Base-by-base conservation (phyloP, 106 monocot species). In the Dioscorea zingiberensis region DNA sequence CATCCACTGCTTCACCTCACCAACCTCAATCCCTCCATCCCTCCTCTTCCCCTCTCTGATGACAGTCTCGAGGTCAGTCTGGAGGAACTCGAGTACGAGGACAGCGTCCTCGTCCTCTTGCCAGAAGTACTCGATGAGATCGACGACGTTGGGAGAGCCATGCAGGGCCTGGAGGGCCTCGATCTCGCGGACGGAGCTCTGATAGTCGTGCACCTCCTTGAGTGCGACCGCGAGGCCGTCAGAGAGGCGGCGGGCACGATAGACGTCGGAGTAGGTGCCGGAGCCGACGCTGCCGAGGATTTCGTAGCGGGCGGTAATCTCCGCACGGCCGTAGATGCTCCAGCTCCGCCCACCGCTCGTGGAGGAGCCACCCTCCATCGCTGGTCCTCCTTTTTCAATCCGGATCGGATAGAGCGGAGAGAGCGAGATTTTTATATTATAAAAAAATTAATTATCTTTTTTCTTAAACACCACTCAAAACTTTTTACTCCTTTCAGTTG, bases 191-290 rank as follows among this genome's bases (percentile, higher is more conserved):
- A 63, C 29, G 22, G 81, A 58, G 58, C 81, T 81, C 58, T 76
- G 81, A 58, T 81, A 74, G 68, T 91, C 95, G 74, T 91, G 95
- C 65, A 97, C 74, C 74, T 97, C 95, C 70, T 97, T 97, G 21
- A 97, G 87, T 47, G 95, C 95, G 28, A 97, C 91, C 22, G 32
- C 4, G 23, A 78, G 67, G 46, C 71, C 81, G 68, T 91, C 91
- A 67, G 91, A 83, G 61, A 65, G 70, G 32, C 95, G 87, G 58
- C 85, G 87, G 54, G 48, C 91, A 24, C 83, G 85, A 78, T 97
- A 97, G 24, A 97, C 95, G 79, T 91, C 91, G 72, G 95, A 76
- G 83, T 97, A 97, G 21, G 95, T 70, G 25, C 95, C 95, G 65
- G 91, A 91, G 55, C 91, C 91, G 69, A 84, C 60, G 13, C 85